phyloP scores from a whole-genome alignment of 2,329 filamentous ascomycete species.

The Thermothelomyces thermophilus region DNA sequence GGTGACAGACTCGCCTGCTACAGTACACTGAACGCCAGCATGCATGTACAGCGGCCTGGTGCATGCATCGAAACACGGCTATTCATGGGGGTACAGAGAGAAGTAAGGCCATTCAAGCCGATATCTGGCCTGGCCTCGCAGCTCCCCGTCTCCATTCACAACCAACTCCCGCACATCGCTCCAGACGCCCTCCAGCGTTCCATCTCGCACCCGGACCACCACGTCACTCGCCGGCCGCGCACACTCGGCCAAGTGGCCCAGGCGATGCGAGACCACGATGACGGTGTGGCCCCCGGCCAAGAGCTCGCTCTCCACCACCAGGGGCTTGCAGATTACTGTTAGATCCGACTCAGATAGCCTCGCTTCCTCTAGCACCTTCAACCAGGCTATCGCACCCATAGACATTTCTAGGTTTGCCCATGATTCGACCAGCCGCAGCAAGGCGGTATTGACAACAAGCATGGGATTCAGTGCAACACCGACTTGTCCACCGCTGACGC shows the following conservation, averaged over 20 bases:
- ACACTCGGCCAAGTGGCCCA: slow-evolving; percentile 9
- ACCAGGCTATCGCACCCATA: slow-evolving; percentile 30
- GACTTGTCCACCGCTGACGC: slow-evolving; percentile 27
- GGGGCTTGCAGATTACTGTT: not conserved
- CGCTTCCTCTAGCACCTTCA: slow-evolving; percentile 28
- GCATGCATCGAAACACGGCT: too few relatives aligned
- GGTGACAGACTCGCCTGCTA: too few relatives aligned
- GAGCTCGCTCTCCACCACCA: slow-evolving; percentile 26
- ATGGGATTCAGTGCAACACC: slow-evolving; percentile 34
- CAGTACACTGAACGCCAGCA: too few relatives aligned
- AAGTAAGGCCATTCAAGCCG: too few relatives aligned
- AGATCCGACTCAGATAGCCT: not conserved
- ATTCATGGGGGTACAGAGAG: too few relatives aligned
- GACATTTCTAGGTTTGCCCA: slow-evolving; percentile 34
- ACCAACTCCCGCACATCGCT: not conserved
- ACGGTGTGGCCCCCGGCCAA: slow-evolving; percentile 19
- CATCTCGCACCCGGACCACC: slow-evolving; percentile 20
- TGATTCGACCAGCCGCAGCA: slow-evolving; percentile 29
- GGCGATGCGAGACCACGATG: slow-evolving; percentile 24
- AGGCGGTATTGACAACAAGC: slow-evolving; percentile 31
- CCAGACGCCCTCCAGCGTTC: not conserved
- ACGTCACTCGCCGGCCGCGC: slow-evolving; percentile 12
- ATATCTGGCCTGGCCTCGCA: too few relatives aligned
- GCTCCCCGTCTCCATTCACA: not conserved
- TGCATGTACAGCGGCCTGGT: too few relatives aligned